A percentile compares a stretch with the other conserved stretches of the same genome.
Conservation (phyloP, 2,329 filamentous ascomycete species). For the Paecilomyces fulvus region DNA sequence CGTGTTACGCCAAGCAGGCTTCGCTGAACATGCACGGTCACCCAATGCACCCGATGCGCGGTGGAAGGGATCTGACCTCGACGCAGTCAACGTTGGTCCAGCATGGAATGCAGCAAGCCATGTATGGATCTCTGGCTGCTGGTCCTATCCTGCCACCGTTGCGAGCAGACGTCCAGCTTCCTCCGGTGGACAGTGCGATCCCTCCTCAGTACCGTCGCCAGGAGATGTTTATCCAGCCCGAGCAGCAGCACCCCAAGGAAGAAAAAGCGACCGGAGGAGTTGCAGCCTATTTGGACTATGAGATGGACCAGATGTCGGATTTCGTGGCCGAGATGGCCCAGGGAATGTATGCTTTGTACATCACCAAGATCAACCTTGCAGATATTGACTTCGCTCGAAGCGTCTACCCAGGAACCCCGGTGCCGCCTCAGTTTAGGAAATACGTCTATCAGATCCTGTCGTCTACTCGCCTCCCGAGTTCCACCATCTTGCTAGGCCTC, state of each 20-base stretch:
- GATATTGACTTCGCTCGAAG: constrained; percentile 57
- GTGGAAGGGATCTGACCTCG: constrained; percentile 25
- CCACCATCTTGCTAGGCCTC: constrained; percentile 82
- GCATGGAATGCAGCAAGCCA: constrained; percentile 17
- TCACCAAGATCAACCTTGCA: constrained; percentile 48
- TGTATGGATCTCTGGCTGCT: constrained; percentile 26
- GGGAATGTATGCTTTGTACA: constrained; percentile 56
- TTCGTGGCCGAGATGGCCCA: constrained; percentile 87
- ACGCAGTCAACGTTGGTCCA: constrained; percentile 17
- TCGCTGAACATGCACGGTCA: constrained; percentile 26
- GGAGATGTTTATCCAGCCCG: constrained; percentile 27
- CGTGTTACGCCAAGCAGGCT: constrained; percentile 30
- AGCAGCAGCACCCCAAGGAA: constrained; percentile 43
- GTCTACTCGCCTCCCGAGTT: constrained; percentile 80
- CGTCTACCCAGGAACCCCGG: constrained; percentile 52
- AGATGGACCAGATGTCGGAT: constrained; percentile 92
- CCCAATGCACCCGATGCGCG: constrained; percentile 20
- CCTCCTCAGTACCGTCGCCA: constrained; percentile 34
- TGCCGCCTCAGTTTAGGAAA: constrained; percentile 73
- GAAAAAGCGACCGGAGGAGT: constrained; percentile 73
- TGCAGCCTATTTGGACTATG: constrained; percentile 89
- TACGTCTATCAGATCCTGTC: constrained; percentile 87
- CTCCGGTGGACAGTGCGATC: constrained; percentile 34
- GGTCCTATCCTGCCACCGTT: constrained; percentile 34
- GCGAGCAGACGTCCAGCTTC: constrained; percentile 29